These are phyloP conservation scores for Isatis tinctoria DNA, from an alignment of 345 rosid species.

Conservation along the genomic window DNA sequence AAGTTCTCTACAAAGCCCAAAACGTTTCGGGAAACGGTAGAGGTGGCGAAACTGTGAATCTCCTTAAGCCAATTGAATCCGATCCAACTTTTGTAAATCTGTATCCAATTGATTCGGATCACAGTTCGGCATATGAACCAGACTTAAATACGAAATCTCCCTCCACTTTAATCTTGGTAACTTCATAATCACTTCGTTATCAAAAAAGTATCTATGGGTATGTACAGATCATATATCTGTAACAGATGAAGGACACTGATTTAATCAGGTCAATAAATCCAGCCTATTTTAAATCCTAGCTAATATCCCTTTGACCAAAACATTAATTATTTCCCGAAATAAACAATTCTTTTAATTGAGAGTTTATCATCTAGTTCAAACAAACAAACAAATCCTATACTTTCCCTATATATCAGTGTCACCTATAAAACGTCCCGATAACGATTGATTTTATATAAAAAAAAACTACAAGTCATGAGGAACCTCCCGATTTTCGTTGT, in stretches of 20 bases:
- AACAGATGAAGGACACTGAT: neutral
- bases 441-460: neutral
- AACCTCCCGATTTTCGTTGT: neutral
- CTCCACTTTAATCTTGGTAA: neutral
- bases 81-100: neutral
- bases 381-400: neutral
- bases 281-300: neutral
- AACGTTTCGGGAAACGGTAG: neutral
- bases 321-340: neutral
- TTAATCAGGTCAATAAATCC: constrained; percentile 12
- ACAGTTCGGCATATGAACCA: neutral
- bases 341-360: neutral
- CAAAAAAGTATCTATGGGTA: neutral
- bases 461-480: constrained; percentile 13
- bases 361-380: neutral
- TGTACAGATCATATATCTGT: neutral
- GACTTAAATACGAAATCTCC: neutral
- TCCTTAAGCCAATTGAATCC: neutral
- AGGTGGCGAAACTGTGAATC: neutral
- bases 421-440: neutral
- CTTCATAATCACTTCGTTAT: neutral
- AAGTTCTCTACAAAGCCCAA: neutral
- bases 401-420: neutral
- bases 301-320: neutral
- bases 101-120: neutral